Conservation (phyloP, 2,329 filamentous ascomycete genomes). For the Beauveria sp. region DNA sequence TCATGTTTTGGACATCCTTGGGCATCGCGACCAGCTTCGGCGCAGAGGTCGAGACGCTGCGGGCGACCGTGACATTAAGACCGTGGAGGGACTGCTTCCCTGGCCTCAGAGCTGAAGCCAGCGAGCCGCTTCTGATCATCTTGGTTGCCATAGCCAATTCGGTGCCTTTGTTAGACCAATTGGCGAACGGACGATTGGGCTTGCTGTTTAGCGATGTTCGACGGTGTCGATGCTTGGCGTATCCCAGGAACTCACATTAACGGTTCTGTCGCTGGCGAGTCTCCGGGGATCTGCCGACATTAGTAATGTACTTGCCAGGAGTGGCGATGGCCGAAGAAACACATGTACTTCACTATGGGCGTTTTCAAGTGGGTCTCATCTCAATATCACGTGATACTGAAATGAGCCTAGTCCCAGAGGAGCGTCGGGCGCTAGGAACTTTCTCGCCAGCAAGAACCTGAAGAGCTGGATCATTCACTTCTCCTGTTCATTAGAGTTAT, state of each 20-base stretch:
- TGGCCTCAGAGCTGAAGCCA: slow-evolving; percentile 50
- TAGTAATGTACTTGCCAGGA: slow-evolving; percentile 17
- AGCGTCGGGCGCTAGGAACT: slow-evolving; percentile 5
- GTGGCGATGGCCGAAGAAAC: not conserved
- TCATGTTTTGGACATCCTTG: slow-evolving; percentile 59
- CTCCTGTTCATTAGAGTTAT: slow-evolving; percentile 16
- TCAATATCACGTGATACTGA: slow-evolving; percentile 12
- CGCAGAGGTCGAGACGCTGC: slow-evolving; percentile 45
- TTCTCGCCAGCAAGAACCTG: slow-evolving; percentile 6
- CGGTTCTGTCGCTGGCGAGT: slow-evolving; percentile 7
- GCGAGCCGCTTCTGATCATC: slow-evolving; percentile 47
- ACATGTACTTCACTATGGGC: slow-evolving; percentile 6
- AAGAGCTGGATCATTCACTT: slow-evolving; percentile 11
- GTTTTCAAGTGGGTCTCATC: not conserved
- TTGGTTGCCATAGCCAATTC: slow-evolving; percentile 51
- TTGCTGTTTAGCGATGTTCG: slow-evolving; percentile 17
- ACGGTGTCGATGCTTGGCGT: slow-evolving; percentile 12
- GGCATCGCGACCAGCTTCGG: slow-evolving; percentile 46
- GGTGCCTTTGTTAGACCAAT: slow-evolving; percentile 35
- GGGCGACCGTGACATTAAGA: slow-evolving; percentile 33
- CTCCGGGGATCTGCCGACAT: slow-evolving; percentile 24
- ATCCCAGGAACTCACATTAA: not conserved
- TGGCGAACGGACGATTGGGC: slow-evolving; percentile 26
- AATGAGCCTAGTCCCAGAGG: not conserved
- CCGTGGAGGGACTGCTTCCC: slow-evolving; percentile 35